Evolutionary conservation across 176 grass and related monocot genomes (phyloP), one percentile per base, ranked within the genome.

Genomic region (Pharus latifolius): DNA sequence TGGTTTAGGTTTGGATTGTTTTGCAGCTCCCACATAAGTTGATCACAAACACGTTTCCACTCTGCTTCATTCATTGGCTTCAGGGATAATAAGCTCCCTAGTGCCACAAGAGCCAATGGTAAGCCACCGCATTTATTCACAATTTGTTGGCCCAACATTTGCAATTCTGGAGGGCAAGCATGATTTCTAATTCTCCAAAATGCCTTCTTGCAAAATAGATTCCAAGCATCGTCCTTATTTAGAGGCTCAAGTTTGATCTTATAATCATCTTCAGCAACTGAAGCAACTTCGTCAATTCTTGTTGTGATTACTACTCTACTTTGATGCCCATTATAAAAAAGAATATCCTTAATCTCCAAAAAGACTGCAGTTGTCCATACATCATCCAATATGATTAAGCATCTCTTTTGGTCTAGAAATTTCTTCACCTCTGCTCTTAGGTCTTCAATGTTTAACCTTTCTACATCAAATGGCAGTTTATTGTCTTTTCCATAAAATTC

Each of bases 331-430:
- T 61, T 23, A 43, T 63, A 19, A 24, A 32, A 11, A 25, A 77
- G 22, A 30, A 44, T 5, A 70, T 46, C 38, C 0, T 17, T 1
- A 24, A 83, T 43, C 22, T 23, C 13, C 2, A 12, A 8, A 45
- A 55, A 77, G 17, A 2, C 22, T 12, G 8, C 12, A 12, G 42
- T 70, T 30, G 68, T 43, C 14, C 52, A 85, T 1, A 85, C 67
- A 68, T 85, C 76, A 55, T 80, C 82, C 30, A 85, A 24, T 37
- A 84, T 13, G 16, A 79, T 59, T 45, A 74, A 43, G 40, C 43
- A 79, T 9, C 20, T 33, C 30, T 51, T 85, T 15, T 44, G 14
- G 1, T 23, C 8, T 5, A 51, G 31, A 40, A 66, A 50, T 35
- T 23, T 13, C 5, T 10, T 65, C 29, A 72, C 2, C 24, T 12